Base-by-base conservation (phyloP, 306 rosid species). In the Cucurbita argyrosperma region DNA sequence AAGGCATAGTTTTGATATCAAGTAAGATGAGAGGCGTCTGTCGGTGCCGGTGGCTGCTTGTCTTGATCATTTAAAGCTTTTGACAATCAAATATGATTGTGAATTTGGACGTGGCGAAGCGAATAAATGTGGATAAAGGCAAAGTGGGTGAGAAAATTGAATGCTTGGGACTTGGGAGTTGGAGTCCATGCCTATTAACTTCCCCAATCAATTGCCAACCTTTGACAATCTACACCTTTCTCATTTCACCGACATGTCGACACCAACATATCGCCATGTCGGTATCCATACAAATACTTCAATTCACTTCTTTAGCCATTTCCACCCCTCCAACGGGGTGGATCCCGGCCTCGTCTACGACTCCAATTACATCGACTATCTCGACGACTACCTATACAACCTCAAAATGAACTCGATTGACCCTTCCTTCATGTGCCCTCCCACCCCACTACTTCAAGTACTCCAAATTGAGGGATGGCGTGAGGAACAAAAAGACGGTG, bases 321-420 rank as follows among this genome's bases (percentile, higher is more conserved):
- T 94, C 79, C n/a, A 76, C 26, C 97, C 97, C 45, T 54, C 77
- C 47, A 79, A 76, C 81, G 96, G 92, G 19, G 85, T 84, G 60
- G 86, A 91, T 75, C 97, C 99, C 3, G 96, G 97, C 42, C 95
- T 94, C 4, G 86, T 94, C 7, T 94, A 91, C n/a, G 86, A 91
- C 76, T 84, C 97, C 42, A 85, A 94, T 14, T 88, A 89, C 83
- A 78, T 5, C 5, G 96, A 94, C 80, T 91, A 94, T 74, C 78
- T 94, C 82, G 80, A 26, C 1, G 26, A 79, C 35, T 84, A 94
- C 81, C 65, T 82, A 0, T 90, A 96, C 75, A 76, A 76, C 75
- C 58, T 75, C 39, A 88, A 84, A 7, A 63, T 87, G 64, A 79
- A 74, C 39, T 26, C 39, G 3, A 37, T 86, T 5, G 83, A 78